phyloP scores from a whole-genome alignment of 768 basidiomycete genomes.

The Leccinum arenicola region DNA sequence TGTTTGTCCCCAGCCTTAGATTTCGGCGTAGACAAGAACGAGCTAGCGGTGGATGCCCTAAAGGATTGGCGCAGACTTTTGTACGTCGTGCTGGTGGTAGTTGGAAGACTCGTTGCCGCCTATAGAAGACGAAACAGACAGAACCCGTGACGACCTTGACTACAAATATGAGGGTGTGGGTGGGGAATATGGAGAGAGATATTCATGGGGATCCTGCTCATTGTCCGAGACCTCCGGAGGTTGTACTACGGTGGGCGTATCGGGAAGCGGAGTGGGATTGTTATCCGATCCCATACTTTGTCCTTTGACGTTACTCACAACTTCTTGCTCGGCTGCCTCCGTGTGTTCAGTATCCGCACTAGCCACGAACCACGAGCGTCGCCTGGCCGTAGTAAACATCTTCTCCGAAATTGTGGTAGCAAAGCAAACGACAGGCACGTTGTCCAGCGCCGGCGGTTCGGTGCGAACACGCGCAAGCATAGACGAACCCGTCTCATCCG shows the following conservation, averaged over 20 bases:
- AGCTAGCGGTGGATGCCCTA: constrained; percentile 30
- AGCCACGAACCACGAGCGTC: constrained; percentile 58
- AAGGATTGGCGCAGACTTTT: constrained; percentile 46
- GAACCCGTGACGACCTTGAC: constrained; percentile 34
- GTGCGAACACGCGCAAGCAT: constrained; percentile 26
- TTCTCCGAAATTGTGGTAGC: constrained; percentile 22
- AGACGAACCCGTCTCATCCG: constrained; percentile 31
- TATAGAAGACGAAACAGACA: constrained; percentile 33
- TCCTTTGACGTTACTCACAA: constrained; percentile 18
- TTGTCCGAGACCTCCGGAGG: constrained; percentile 14
- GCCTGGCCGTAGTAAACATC: constrained; percentile 31
- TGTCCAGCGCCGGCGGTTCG: constrained; percentile 30
- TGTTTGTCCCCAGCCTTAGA: constrained; percentile 81
- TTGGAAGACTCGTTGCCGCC: constrained; percentile 28
- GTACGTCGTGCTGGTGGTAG: constrained; percentile 22
- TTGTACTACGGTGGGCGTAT: constrained; percentile 5
- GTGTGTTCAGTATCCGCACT: constrained; percentile 38
- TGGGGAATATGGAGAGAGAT: constrained; percentile 37
- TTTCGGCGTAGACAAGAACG: constrained; percentile 78
- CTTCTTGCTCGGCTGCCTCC: constrained; percentile 26
- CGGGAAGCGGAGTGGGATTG: constrained; percentile 21
- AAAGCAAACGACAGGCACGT: constrained; percentile 20
- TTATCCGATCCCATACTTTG: constrained; percentile 37
- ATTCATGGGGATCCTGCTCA: constrained; percentile 18
- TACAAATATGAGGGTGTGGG: constrained; percentile 36